Percentiles rank a stretch among this genome's conserved stretches.
These are phyloP conservation scores for Lathyrus tuberosus DNA, from an alignment of 306 rosid genomes.

Conservation along the genomic window DNA sequence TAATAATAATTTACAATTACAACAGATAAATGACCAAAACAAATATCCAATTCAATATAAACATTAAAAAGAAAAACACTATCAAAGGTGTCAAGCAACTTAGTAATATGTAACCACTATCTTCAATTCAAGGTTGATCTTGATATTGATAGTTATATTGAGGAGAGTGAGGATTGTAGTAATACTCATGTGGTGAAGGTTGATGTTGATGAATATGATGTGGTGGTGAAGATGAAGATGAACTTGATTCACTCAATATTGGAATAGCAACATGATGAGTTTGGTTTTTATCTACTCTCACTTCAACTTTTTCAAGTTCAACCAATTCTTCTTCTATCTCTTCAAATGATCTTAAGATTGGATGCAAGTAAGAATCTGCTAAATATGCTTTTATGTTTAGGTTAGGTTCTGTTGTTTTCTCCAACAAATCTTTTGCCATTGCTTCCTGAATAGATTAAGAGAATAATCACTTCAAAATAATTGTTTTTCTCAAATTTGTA, in stretches of 20 bases:
- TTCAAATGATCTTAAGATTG: constrained; percentile 84
- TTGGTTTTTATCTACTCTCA: constrained; percentile 77
- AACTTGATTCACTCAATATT: constrained; percentile 52
- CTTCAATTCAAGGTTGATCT: constrained; percentile 47
- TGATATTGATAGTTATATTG: constrained; percentile 56
- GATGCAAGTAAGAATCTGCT: constrained; percentile 91
- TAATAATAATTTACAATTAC: constrained; percentile 38
- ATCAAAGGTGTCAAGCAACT: constrained; percentile 34
- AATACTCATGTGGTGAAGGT: constrained; percentile 48
- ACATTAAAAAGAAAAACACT: constrained; percentile 20
- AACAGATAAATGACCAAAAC: constrained; percentile 24
- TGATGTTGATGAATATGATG: constrained; percentile 45
- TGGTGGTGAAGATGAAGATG: constrained; percentile 66
- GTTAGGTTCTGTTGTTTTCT: constrained; percentile 69
- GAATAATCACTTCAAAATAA: constrained; percentile 20
- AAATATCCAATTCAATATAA: constrained; percentile 8
- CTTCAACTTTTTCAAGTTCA: constrained; percentile 54
- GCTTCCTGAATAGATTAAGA: constrained; percentile 68
- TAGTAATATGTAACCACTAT: constrained; percentile 6
- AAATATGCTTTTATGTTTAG: constrained; percentile 72
- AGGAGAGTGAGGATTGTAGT: constrained; percentile 51
- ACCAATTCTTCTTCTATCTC: constrained; percentile 51
- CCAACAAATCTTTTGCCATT: constrained; percentile 75
- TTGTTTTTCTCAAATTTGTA: too few relatives aligned
- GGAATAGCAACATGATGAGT: constrained; percentile 47